phyloP scores from a whole-genome alignment of 1,139 yeast genomes.

The Geotrichum europaeum region DNA sequence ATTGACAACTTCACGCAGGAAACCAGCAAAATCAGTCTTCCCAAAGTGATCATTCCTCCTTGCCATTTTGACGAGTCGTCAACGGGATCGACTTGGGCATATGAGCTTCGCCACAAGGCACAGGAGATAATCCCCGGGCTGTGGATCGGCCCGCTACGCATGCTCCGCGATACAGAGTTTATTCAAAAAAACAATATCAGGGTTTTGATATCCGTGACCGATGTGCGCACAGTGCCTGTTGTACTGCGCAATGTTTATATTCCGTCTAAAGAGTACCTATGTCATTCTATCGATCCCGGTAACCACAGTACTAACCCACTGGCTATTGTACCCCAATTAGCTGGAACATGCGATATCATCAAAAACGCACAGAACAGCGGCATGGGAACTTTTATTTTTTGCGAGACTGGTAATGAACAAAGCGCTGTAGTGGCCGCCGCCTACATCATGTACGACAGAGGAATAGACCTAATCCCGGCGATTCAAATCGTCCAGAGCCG shows the following conservation, averaged over 20 bases:
- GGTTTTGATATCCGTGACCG: slow-evolving; percentile 23
- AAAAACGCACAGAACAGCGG: slow-evolving; percentile 12
- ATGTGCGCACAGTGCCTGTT: slow-evolving; percentile 4
- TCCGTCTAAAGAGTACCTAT: slow-evolving; percentile 15
- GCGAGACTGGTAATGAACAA: slow-evolving; percentile 34
- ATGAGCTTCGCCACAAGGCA: slow-evolving; percentile 26
- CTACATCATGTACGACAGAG: slow-evolving; percentile 24
- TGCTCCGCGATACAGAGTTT: slow-evolving; percentile 25
- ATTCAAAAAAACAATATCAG: slow-evolving; percentile 25
- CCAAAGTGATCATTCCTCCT: slow-evolving; percentile 28
- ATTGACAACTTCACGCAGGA: background rate
- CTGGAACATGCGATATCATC: slow-evolving; percentile 20
- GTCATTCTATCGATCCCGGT: slow-evolving; percentile 22
- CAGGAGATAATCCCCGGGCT: slow-evolving; percentile 25
- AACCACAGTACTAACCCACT: slow-evolving; percentile 17
- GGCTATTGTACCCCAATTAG: slow-evolving; percentile 21
- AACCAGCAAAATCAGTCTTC: slow-evolving; percentile 16
- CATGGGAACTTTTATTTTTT: slow-evolving; percentile 26
- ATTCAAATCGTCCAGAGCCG: slow-evolving; percentile 30
- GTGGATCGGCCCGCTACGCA: slow-evolving; percentile 33
- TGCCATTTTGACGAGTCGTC: slow-evolving; percentile 26
- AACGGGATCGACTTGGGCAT: slow-evolving; percentile 29
- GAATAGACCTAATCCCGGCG: slow-evolving; percentile 24
- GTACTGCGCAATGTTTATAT: slow-evolving; percentile 15
- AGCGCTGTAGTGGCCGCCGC: slow-evolving; percentile 32